Base-by-base conservation (phyloP, 257 asterid genomes). In the Solanum medicagineum region DNA sequence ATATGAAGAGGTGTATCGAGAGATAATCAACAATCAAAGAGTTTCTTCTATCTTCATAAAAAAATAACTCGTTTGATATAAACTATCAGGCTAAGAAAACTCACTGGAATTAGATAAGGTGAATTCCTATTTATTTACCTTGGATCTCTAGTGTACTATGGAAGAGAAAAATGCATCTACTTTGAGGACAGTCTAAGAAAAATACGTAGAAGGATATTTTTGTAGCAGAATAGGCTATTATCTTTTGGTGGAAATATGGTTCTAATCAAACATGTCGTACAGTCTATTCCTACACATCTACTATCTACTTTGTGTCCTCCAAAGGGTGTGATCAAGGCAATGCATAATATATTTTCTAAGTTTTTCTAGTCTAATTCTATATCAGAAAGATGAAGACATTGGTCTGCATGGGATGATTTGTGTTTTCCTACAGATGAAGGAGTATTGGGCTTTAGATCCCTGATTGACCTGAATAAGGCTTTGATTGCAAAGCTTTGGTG, bases 241-340 rank as follows among this genome's bases (percentile, higher is more conserved):
- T 16, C n/a, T 55, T 55, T 16, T 55, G 10, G 60, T 15, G 10
- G 60, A 6, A 55, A 55, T 10, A 15, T 2, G 10, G 7, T 20
- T 16, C 60, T 55, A 16, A 55, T 55, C n/a, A 15, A 16, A 6
- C 60, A 55, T 55, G n/a, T 55, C n/a, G 1, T 55, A 15, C n/a
- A 16, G 17, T 55, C 60, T 6, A 3, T 16, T 16, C 60, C 0
- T 6, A 9, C 16, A 9, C 13, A 55, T 20, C 6, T 7, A 0
- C 0, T 55, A 15, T 55, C 10, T 1, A 1, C 60, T 15, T 15
- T 16, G 10, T 15, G 7, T 6, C 60, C 60, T 55, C 60, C 3
- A 1, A 55, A 55, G 60, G 5, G n/a, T 9, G 1, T 55, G n/a
- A 55, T 16, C 7, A 20, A 55, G n/a, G 10, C 17, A 0, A 55